These are phyloP conservation scores for Pinus taeda DNA, from an alignment of 75 land plant species.

Conservation along the genomic window DNA sequence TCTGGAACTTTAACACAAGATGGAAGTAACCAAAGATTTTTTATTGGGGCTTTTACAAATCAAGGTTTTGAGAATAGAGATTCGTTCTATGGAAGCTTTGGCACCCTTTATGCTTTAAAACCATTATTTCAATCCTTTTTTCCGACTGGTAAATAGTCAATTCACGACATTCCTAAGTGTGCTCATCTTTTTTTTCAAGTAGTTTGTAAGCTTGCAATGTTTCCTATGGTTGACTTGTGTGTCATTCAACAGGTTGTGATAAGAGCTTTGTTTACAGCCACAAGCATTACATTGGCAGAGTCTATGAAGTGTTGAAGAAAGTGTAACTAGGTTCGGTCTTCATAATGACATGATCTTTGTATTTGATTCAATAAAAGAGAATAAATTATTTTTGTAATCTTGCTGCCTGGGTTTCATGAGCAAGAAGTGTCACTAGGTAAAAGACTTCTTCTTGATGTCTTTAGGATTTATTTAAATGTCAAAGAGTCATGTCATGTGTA, in stretches of 20 bases:
- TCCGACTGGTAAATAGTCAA: conserved; percentile 36
- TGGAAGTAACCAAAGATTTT: conserved; percentile 29
- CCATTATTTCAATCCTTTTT: conserved; percentile 50
- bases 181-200: background rate
- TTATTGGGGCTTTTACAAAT: conserved; percentile 57
- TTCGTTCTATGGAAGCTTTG: conserved; percentile 66
- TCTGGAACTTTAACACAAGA: conserved; percentile 36
- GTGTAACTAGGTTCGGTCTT: no score
- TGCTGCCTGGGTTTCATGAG: no score
- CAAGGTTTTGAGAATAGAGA: conserved; percentile 85
- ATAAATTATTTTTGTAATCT: no score
- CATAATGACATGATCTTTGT: background rate
- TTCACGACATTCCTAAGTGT: background rate
- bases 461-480: no score
- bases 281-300: conserved; percentile 42
- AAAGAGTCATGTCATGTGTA: no score
- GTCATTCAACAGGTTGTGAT: conserved; percentile 55
- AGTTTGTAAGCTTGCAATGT: background rate
- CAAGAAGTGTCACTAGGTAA: no score
- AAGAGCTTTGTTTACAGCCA: conserved; percentile 85
- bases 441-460: no score
- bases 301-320: no score
- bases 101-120: conserved; percentile 56
- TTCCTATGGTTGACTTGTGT: background rate
- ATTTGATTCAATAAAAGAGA: background rate